Conservation (phyloP, 1,139 yeast species). For the Kodamaea arcana region DNA sequence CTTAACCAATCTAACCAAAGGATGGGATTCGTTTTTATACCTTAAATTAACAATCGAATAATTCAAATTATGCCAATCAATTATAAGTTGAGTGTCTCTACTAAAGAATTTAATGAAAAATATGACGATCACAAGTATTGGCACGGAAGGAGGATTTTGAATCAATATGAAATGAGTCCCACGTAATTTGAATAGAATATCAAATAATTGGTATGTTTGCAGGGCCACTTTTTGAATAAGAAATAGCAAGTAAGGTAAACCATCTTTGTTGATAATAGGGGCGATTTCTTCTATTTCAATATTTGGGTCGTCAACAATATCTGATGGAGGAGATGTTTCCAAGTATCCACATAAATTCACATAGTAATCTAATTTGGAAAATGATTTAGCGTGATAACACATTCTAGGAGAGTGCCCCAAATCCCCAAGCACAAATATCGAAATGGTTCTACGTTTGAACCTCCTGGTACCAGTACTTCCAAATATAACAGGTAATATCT, state of each 20-base stretch:
- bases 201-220: constrained; percentile 49
- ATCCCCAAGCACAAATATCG: constrained; percentile 87
- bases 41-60: constrained; percentile 75
- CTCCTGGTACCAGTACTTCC: constrained; percentile 8
- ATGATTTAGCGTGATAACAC: constrained; percentile 83
- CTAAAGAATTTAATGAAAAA: constrained; percentile 51
- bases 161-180: constrained; percentile 70
- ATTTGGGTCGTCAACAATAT: constrained; percentile 46
- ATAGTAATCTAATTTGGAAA: constrained; percentile 62
- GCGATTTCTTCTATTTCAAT: constrained; percentile 52
- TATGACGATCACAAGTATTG: constrained; percentile 64
- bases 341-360: constrained; percentile 87
- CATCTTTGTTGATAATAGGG: constrained; percentile 37
- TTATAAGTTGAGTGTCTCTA: constrained; percentile 58
- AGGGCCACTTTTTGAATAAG: constrained; percentile 54
- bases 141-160: constrained; percentile 94
- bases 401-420: constrained; percentile 94
- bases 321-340: constrained; percentile 53
- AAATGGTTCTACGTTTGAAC: constrained; percentile 45
- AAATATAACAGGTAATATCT: constrained; percentile 28
- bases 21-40: constrained; percentile 50
- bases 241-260: constrained; percentile 55
- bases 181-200: constrained; percentile 49
- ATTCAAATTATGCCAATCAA: constrained; percentile 97
- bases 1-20: constrained; percentile 57